Evolutionary conservation across 202 grass and related monocot genomes (phyloP).

Genomic region (Carex sylvatica): DNA sequence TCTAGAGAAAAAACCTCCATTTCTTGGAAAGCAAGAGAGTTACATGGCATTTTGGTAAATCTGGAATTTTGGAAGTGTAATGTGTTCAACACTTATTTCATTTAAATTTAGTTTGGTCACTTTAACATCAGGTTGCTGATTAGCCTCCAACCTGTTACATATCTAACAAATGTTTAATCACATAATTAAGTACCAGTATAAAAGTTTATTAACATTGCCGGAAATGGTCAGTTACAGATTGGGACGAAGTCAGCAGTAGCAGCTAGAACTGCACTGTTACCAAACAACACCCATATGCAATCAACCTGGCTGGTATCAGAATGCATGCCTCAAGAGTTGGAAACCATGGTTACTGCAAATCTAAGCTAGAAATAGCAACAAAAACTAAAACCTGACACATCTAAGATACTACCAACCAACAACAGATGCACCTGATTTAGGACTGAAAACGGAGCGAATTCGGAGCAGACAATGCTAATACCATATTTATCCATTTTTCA

Average conservation of each 20-base stretch:
- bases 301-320: neutral
- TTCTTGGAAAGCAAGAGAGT: conserved; percentile 56
- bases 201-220: neutral
- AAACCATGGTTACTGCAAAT: neutral
- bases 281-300: neutral
- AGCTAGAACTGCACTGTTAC: neutral
- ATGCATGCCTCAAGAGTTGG: neutral
- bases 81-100: conserved; percentile 42
- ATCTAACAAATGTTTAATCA: neutral
- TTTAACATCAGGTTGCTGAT: conserved; percentile 72
- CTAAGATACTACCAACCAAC: conserved; percentile 88
- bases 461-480: too few relatives aligned
- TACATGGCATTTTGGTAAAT: conserved; percentile 47
- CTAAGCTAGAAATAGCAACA: neutral
- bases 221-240: neutral
- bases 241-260: neutral
- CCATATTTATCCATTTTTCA: too few relatives aligned
- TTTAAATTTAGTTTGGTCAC: conserved; percentile 58
- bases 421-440: conserved; percentile 46
- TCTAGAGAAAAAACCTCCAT: conserved; percentile 59
- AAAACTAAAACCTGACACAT: conserved; percentile 65
- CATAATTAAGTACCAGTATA: neutral
- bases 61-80: conserved; percentile 79
- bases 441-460: too few relatives aligned
- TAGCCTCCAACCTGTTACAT: conserved; percentile 70